Evolutionary conservation across 2,329 filamentous ascomycete genomes (phyloP), one percentile per base, ranked within the genome.

Genomic region (Pseudocercospora cruenta): DNA sequence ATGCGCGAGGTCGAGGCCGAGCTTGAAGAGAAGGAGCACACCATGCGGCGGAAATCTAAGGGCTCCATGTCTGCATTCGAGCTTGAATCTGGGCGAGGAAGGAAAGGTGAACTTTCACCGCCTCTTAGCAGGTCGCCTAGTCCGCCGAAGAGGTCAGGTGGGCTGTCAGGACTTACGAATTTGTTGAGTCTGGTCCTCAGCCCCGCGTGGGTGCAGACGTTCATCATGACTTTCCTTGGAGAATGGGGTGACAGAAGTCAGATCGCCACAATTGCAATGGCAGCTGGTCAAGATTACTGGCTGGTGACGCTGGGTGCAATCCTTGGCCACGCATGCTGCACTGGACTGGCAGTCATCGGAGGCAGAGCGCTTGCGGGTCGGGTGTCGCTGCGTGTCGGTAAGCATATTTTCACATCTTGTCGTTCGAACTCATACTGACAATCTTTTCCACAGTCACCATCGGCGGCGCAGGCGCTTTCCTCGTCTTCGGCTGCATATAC

Each of bases 241-340:
- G 95, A 99, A 79, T 99, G 95, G 95, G 95, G 95, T 64, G 95
- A 99, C 76, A 89, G 95, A 72, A 96, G 92, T 78, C 95, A 99
- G 82, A 98, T 99, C 75, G 95, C 95, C 22, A 99, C 95, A 0
- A 96, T 99, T 76, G 95, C 95, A 62, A 99, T 99, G 95, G 95
- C 95, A 58, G 94, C 95, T 36, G 95, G 95, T 21, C 92, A 96
- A 79, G 95, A 99, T 78, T 99, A 98, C 80, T 98, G 94, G 94
- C 97, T 93, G 91, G 95, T 99, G 39, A 97, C 93, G 3, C 84
- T 93, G 55, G 95, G 95, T 65, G 94, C 95, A 1, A 87, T 95
- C 39, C 84, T 87, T 55, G 95, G 95, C 9, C 95, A 99, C 79
- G 91, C 88, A 54, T 87, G 94, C 70, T 99, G 95, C 82, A 98